Evolutionary conservation across 306 rosid genomes (phyloP), one percentile per base, ranked within the genome.

Genomic region (Hylodesmum podocarpum): DNA sequence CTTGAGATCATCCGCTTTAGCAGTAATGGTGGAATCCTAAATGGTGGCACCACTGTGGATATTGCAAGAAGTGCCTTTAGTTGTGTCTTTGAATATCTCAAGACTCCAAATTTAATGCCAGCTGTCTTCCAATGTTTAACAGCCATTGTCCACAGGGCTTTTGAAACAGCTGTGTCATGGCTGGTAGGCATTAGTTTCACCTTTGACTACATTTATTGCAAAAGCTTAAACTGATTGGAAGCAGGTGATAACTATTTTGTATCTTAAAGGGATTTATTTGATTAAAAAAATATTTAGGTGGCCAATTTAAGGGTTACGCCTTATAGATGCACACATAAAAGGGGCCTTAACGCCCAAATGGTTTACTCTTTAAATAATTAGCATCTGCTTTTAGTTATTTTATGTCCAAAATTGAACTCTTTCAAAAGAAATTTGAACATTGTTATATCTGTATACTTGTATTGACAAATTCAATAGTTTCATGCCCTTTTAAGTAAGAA

Each of bases 11-110:
- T 92, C 55, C 97, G 99, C 80, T 95, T 95, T 83, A 87, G 92
- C 86, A 92, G 98, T 83, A 95, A 95, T 77, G 98, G 98, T 21
- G 98, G 98, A 62, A 77, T 92, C 77, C 96, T 95, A 41, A 95
- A 92, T 89, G 98, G 98, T 66, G 88, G 84, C 79, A 73, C 87
- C 70, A 68, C 66, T 61, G 64, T 85, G 80, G 85, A 84, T 77
- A 83, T 86, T 81, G 75, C 92, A 75, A 90, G 96, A 86, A 95
- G 97, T 81, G 97, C 99, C 78, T 95, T 92, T 82, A 88, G 90
- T 76, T 95, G 99, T 77, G 99, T 84, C 77, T 90, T 95, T 81
- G 99, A 95, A 82, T 95, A 95, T 84, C 97, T 95, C 14, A 95
- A 92, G 87, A 92, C 99, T 29, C 99, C 96, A 64, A 92, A 89